Evolutionary conservation across 1,284 basidiomycete genomes (phyloP).

Genomic region (Trichosporon sp.): DNA sequence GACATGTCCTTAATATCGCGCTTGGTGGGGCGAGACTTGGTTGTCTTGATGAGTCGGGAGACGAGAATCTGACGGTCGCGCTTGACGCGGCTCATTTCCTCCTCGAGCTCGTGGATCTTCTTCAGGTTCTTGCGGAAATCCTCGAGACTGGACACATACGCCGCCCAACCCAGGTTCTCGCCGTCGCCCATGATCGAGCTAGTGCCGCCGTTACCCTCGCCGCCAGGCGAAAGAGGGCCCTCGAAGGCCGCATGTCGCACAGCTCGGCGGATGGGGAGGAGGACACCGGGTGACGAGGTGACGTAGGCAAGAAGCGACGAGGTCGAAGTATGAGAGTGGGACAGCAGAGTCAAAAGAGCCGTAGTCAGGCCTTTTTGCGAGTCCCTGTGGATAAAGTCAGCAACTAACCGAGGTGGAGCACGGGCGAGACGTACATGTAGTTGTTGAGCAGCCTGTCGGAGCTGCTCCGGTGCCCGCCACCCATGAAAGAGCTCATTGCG

Average conservation of each 20-base stretch:
- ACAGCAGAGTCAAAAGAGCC: constrained; percentile 46
- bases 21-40: constrained; percentile 46
- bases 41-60: constrained; percentile 47
- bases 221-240: constrained; percentile 39
- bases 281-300: constrained; percentile 49
- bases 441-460: constrained; percentile 48
- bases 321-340: constrained; percentile 49
- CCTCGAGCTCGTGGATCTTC: constrained; percentile 49
- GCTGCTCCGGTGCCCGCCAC: constrained; percentile 39
- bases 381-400: constrained; percentile 28
- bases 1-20: constrained; percentile 44
- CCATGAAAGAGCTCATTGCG: constrained; percentile 4
- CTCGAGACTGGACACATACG: constrained; percentile 44
- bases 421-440: constrained; percentile 40
- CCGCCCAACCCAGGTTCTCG: constrained; percentile 43
- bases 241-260: constrained; percentile 50
- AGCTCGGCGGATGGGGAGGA: constrained; percentile 40
- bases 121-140: constrained; percentile 49
- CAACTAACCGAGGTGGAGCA: background rate
- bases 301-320: constrained; percentile 50
- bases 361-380: constrained; percentile 47
- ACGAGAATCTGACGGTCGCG: constrained; percentile 49
- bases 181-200: constrained; percentile 17
- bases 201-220: background rate
- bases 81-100: constrained; percentile 48